Evolutionary conservation across 139 green algal species (phyloP).

Genomic region (Edaphochlamys debaryana): DNA sequence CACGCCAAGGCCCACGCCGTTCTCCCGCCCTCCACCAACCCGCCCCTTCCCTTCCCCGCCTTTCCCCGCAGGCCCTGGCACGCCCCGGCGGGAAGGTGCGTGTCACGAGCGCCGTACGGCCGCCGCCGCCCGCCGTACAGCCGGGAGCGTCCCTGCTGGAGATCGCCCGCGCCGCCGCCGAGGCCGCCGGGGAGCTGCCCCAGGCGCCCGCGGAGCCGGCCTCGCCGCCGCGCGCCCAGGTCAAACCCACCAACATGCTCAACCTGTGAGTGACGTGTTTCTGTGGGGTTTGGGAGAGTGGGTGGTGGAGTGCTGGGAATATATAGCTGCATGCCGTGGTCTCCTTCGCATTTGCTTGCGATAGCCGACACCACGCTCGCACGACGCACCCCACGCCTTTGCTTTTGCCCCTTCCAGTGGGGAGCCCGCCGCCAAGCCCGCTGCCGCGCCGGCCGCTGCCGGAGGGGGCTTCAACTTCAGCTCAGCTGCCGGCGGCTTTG

Average conservation of each 20-base stretch:
- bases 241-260: constrained; percentile 1
- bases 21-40: no score
- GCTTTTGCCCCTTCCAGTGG: no score
- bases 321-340: no score
- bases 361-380: no score
- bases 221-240: constrained; percentile 14
- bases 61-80: constrained; percentile 19
- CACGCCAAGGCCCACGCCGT: no score
- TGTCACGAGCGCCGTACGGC: constrained; percentile 24
- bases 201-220: neutral
- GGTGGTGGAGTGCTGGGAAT: no score
- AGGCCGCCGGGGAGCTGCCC: neutral
- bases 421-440: no score
- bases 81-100: constrained; percentile 21
- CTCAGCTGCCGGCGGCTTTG: neutral
- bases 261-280: no score
- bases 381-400: no score
- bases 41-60: no score
- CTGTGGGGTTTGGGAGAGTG: no score
- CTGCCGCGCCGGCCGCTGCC: neutral
- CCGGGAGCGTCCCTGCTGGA: constrained; percentile 3
- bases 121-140: neutral
- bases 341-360: no score
- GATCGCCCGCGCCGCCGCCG: neutral
- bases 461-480: constrained; percentile 25